Percentiles rank a stretch among this genome's conserved stretches.
These are phyloP conservation scores for Gracilaria gracilis DNA, from an alignment of 23 red algal species.

Conservation along the genomic window DNA sequence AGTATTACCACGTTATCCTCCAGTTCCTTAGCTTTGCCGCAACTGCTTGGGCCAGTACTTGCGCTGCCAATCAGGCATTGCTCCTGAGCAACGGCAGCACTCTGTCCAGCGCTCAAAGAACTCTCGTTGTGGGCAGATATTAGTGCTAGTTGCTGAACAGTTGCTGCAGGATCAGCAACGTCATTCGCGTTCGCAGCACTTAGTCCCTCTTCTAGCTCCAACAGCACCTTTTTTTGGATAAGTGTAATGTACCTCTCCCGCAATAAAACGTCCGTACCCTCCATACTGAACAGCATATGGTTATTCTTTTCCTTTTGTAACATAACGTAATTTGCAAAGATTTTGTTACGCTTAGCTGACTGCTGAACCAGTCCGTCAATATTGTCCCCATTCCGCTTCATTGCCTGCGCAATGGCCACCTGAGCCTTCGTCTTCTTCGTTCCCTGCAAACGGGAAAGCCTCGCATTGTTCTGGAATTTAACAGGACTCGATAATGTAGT, in stretches of 20 bases:
- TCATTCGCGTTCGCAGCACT: neutral
- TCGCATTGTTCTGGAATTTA: neutral
- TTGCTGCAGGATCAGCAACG: neutral
- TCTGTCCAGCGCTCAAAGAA: too few species aligned
- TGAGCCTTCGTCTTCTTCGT: neutral
- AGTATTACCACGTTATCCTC: too few species aligned
- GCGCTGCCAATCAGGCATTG: too few species aligned
- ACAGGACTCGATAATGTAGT: neutral
- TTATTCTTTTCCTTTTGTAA: neutral
- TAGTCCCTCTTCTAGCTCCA: neutral
- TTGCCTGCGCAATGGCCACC: neutral
- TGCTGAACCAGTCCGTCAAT: neutral
- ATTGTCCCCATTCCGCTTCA: neutral
- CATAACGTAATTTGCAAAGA: neutral
- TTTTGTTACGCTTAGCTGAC: neutral
- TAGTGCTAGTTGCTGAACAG: neutral
- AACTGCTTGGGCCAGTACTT: too few species aligned
- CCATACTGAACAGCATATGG: neutral
- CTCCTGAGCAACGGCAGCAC: too few species aligned
- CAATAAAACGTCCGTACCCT: neutral
- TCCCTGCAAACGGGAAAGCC: neutral
- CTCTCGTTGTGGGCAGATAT: too few species aligned
- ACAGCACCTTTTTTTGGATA: neutral
- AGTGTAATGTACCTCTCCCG: neutral
- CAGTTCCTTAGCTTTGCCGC: too few species aligned